Base-by-base conservation (phyloP, 1,284 basidiomycete genomes). In the Coniophora puteana region DNA sequence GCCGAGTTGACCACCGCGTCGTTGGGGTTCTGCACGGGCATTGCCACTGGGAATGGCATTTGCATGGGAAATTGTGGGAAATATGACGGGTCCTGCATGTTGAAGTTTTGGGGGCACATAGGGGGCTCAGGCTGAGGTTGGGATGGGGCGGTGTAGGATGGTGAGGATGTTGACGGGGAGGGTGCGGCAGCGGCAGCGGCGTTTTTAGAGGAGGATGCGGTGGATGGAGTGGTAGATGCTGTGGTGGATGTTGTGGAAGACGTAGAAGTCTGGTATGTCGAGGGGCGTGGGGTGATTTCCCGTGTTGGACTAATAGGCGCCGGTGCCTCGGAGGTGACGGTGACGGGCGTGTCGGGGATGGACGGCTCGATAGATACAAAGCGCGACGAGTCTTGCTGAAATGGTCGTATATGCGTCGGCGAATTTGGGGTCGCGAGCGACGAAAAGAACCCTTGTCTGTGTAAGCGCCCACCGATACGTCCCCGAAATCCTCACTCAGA, bases 1-100 rank as follows among this genome's bases (percentile, higher is more conserved):
- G 82, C 73, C 4, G 74, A 67, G 47, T 84, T 79, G 44, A 87
- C 66, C 16, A 80, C 66, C 10, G 69, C 69, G 35, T 81, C 74
- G 5, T 62, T 59, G 35, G 45, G 55, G 1, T 34, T 5, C 41
- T 48, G 54, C n/a, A n/a, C n/a, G n/a, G n/a, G n/a, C n/a, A 17
- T 10, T 13, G 8, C 10, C 13, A 21, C 8, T 35, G 33, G 17
- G 33, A 35, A 23, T 5, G 21, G 8, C 8, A n/a, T n/a, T n/a
- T n/a, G n/a, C n/a, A n/a, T n/a, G 37, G n/a, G n/a, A n/a, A n/a
- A 66, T 49, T 1, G 58, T 51, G 7, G 61, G 46, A 4, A 64
- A 51, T 4, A 38, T 46, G 25, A 41, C 51, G 43, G 41, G 49
- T 39, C 13, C 59, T 59, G n/a, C 59, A 59, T 21, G 63, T 51